phyloP scores from a whole-genome alignment of 2,329 filamentous ascomycete genomes.

The Cercospora citrullina region DNA sequence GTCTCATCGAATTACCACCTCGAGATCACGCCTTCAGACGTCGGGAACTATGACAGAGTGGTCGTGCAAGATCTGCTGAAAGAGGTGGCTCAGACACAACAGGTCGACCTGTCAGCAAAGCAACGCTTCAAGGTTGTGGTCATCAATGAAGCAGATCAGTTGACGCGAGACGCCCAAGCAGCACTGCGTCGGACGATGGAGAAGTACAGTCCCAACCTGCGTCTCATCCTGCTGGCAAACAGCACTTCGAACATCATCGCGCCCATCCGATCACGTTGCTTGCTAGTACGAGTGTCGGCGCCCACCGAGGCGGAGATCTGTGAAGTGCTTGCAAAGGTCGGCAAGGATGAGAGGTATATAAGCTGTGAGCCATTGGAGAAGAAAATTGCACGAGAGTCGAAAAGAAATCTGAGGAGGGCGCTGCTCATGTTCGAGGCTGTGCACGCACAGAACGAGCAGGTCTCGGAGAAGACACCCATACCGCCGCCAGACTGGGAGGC shows the following conservation, averaged over 20 bases:
- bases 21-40: constrained; percentile 95
- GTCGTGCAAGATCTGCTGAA: constrained; percentile 95
- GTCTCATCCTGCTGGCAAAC: constrained; percentile 89
- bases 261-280: constrained; percentile 88
- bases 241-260: constrained; percentile 98
- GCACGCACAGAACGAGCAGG: constrained; percentile 93
- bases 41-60: constrained; percentile 93
- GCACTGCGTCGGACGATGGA: constrained; percentile 96
- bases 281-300: constrained; percentile 88
- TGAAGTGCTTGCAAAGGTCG: constrained; percentile 66
- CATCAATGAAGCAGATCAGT: constrained; percentile 96
- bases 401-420: constrained; percentile 83
- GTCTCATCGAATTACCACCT: constrained; percentile 96
- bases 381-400: constrained; percentile 86
- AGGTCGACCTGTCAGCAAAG: constrained; percentile 88
- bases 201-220: constrained; percentile 94
- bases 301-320: constrained; percentile 85
- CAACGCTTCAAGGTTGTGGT: constrained; percentile 98
- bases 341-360: constrained; percentile 82
- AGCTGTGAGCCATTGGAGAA: constrained; percentile 72
- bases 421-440: constrained; percentile 96
- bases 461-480: constrained; percentile 82
- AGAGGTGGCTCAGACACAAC: constrained; percentile 97
- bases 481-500: constrained; percentile 97
- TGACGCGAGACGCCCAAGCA: constrained; percentile 91